Evolutionary conservation across 2,329 filamentous ascomycete genomes (phyloP).

Genomic region (Hypoxylon sp.): DNA sequence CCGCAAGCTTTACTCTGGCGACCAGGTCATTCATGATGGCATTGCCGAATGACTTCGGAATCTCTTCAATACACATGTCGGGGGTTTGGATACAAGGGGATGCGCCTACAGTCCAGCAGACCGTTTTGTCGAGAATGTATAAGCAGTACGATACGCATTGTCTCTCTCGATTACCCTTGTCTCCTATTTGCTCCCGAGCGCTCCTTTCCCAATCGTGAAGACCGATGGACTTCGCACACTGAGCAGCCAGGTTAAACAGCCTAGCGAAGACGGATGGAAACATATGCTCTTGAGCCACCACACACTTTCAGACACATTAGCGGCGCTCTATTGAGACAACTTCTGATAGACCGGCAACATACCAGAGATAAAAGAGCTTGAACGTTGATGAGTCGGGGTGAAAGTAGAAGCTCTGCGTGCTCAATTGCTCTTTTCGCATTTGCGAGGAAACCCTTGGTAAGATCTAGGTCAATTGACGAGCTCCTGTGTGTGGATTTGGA

Average conservation of each 20-base stretch:
- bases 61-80: conserved; percentile 19
- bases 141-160: conserved; percentile 32
- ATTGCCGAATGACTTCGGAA: background rate
- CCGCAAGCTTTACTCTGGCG: conserved; percentile 26
- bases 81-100: conserved; percentile 11
- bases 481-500: conserved; percentile 3
- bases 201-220: conserved; percentile 29
- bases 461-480: conserved; percentile 34
- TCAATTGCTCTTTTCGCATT: conserved; percentile 32
- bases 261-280: conserved; percentile 17
- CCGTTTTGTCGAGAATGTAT: conserved; percentile 32
- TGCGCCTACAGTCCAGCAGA: conserved; percentile 20
- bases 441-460: conserved; percentile 30
- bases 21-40: background rate
- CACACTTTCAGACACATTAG: conserved; percentile 26
- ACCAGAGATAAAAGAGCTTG: conserved; percentile 36
- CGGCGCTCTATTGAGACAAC: background rate
- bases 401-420: conserved; percentile 20
- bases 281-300: conserved; percentile 34
- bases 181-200: background rate
- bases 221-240: conserved; percentile 31
- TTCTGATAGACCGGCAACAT: background rate
- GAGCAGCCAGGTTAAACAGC: conserved; percentile 23
- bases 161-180: conserved; percentile 15
- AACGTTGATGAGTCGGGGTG: conserved; percentile 31